Percentiles rank a stretch among this genome's conserved stretches.
Conservation (phyloP, 139 green algal genomes). For the Chlamydomonas applanata region DNA sequence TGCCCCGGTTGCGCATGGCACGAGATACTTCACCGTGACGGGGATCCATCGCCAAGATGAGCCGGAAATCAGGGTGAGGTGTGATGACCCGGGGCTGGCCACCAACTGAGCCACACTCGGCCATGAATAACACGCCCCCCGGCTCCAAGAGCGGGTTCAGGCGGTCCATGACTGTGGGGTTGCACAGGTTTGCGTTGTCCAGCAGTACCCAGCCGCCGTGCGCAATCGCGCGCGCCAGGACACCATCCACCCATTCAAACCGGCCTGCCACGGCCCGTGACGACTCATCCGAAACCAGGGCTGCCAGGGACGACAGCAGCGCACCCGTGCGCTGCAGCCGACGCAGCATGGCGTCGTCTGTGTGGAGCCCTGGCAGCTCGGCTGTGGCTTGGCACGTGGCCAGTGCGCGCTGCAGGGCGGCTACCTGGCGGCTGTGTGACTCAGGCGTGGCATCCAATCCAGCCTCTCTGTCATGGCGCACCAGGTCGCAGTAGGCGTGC, state of each 20-base stretch:
- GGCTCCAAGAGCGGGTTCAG: constrained; percentile 97
- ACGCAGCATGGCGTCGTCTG: not conserved
- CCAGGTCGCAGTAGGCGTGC: constrained; percentile 1
- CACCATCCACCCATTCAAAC: constrained; percentile 98
- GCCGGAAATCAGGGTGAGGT: constrained; percentile 89
- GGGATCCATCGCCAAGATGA: constrained; percentile 92
- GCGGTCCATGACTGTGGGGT: constrained; percentile 93
- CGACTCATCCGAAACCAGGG: constrained; percentile 28
- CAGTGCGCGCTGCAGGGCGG: not conserved
- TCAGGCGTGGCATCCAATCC: not conserved
- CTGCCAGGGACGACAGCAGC: constrained; percentile 27
- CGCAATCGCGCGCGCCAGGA: constrained; percentile 79
- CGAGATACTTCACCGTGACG: constrained; percentile 89
- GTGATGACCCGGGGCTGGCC: constrained; percentile 58
- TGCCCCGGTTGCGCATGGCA: constrained; percentile 96
- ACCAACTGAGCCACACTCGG: constrained; percentile 69
- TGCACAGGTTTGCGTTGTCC: constrained; percentile 96
- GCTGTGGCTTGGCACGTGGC: not conserved
- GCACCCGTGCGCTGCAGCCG: constrained; percentile 6
- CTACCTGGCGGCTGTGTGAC: not conserved
- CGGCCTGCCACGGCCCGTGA: constrained; percentile 53
- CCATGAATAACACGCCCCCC: constrained; percentile 79
- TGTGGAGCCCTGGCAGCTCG: not conserved
- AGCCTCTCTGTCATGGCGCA: not conserved
- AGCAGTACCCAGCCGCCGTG: constrained; percentile 92